Evolutionary conservation across 2,329 filamentous ascomycete species (phyloP), one percentile per base, ranked within the genome.

Genomic region (Trichophyton equinum): DNA sequence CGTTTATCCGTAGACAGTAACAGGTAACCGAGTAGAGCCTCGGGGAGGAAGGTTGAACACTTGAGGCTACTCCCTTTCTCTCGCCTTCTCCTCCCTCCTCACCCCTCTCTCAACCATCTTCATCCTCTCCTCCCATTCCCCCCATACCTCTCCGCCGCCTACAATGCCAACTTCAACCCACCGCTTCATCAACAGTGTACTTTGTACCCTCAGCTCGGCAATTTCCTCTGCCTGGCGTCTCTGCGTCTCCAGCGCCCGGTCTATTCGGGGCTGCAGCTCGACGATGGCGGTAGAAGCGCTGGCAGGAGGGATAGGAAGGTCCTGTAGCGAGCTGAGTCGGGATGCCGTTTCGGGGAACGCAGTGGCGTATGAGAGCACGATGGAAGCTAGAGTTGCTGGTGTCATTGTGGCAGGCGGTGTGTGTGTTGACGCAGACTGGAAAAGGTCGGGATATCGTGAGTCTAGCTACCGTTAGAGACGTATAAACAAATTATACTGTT

Each of bases 111-210:
- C 89, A 6, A 84, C 81, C 63, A 79, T 77, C 71, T 82, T 81
- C 11, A 91, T 72, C 57, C 87, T 78, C 38, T 82, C 79, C 73
- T 95, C 87, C 69, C 86, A 84, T 58, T 86, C 83, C 22, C 86
- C 86, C 76, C 90, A 85, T 62, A 82, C 81, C 66, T 84, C 82
- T 0, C 86, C 86, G 66, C 83, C 83, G 9, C 81, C 80, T 56
- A 95, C 76, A 49, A 94, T 78, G 2, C 84, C 83, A 25, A 82
- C 76, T 70, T 91, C 85, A 73, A 92, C 91, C 86, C 89, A 95
- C 40, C 78, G 74, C 65, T 85, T 81, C 62, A 90, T 74, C 25
- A 82, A 75, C 64, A 72, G 71, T 27, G 76, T 76, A 59, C 75
- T 77, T 11, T 75, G 71, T 8, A 73, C 67, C 38, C 76, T 68